Evolutionary conservation across 805 yeast species (phyloP).

Genomic region (Ogataea glucozyma): DNA sequence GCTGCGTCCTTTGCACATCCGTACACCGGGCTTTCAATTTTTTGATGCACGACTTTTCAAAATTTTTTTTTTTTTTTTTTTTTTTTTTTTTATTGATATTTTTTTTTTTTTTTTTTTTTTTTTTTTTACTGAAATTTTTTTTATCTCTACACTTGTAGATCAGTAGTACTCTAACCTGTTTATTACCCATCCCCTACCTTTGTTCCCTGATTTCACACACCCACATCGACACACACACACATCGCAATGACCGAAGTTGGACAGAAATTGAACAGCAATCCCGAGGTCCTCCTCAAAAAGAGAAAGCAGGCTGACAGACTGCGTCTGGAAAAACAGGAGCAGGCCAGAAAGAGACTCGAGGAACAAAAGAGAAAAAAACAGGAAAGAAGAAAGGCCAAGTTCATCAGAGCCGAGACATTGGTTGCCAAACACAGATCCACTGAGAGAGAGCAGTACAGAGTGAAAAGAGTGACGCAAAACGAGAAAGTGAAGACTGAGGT

Average conservation of each 20-base stretch:
- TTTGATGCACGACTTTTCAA: constrained; percentile 7
- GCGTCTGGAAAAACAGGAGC: constrained; percentile 71
- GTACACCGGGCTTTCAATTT: constrained; percentile 6
- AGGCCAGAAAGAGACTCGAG: constrained; percentile 51
- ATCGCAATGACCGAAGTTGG: constrained; percentile 23
- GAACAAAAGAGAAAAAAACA: constrained; percentile 46
- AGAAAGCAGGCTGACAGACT: constrained; percentile 77
- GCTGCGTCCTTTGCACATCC: constrained; percentile 1
- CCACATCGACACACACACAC: background rate
- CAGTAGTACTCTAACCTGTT: too few relatives aligned
- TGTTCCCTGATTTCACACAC: background rate
- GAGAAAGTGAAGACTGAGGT: constrained; percentile 39
- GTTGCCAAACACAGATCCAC: constrained; percentile 66
- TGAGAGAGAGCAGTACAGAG: constrained; percentile 66
- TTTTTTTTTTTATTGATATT: background rate
- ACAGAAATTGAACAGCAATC: constrained; percentile 61
- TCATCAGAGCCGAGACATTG: constrained; percentile 72
- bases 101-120: constrained; percentile 6
- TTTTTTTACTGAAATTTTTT: constrained; percentile 7
- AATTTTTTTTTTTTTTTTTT: constrained; percentile 9
- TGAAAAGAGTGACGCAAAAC: constrained; percentile 58
- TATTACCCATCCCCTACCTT: background rate
- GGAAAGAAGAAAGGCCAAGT: constrained; percentile 49
- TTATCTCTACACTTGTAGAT: background rate
- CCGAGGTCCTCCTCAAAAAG: constrained; percentile 75